These are phyloP conservation scores for Paraphoma sp. DNA, from an alignment of 2,329 filamentous ascomycete genomes.

Conservation along the genomic window DNA sequence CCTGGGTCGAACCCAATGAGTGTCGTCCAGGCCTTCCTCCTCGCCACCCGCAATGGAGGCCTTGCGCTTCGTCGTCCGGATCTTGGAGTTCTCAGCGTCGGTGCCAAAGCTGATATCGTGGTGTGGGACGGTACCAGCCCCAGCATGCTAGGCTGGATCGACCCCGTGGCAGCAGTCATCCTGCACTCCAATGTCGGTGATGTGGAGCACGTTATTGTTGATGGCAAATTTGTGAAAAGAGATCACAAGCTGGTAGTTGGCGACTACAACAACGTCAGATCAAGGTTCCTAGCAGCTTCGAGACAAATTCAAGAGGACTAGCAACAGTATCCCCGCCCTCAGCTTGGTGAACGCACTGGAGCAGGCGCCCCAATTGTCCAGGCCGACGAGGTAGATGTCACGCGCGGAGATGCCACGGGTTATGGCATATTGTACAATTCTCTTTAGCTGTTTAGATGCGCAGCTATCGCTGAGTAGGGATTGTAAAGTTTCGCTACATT, in stretches of 20 bases:
- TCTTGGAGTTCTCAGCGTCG: conserved; percentile 57
- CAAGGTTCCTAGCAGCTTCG: conserved; percentile 27
- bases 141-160: conserved; percentile 60
- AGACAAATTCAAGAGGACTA: conserved; percentile 26
- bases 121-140: conserved; percentile 60
- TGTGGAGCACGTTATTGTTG: conserved; percentile 58
- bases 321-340: conserved; percentile 10
- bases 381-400: conserved; percentile 8
- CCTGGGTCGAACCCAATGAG: conserved; percentile 60
- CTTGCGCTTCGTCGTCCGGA: conserved; percentile 60
- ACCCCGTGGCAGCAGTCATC: conserved; percentile 64
- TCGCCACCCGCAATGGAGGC: conserved; percentile 61
- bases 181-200: conserved; percentile 63
- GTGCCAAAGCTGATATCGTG: conserved; percentile 63
- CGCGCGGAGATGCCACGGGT: conserved; percentile 5
- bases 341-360: background rate
- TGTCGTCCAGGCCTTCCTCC: conserved; percentile 61
- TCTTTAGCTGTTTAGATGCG: too few species aligned
- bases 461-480: too few species aligned
- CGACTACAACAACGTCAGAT: conserved; percentile 19
- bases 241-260: conserved; percentile 47
- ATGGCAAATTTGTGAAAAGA: conserved; percentile 58
- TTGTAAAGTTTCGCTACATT: too few species aligned
- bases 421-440: background rate
- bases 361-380: conserved; percentile 1